Base-by-base conservation (phyloP, 140 eudicot species). In the Stevia rebaudiana region DNA sequence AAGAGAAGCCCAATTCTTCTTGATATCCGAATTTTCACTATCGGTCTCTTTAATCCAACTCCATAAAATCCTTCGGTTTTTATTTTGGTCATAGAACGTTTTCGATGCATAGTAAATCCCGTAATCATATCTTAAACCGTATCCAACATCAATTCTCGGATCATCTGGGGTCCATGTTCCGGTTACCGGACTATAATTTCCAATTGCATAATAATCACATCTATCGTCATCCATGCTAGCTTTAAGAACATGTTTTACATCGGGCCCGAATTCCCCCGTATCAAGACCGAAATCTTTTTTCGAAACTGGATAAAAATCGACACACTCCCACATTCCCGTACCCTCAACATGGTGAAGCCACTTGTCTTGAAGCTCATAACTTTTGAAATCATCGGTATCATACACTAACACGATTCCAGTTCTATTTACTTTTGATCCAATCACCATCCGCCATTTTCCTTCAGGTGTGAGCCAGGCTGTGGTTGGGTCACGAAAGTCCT, bases 271-370 rank as follows among this genome's bases (percentile, higher is more conserved):
- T 3, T 1, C 53, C 13, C 95, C 88, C 0, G 86, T 83, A 73
- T 89, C 97, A 5, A 89, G 74, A 54, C 85, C 97, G 13, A 49
- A 43, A 4, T 70, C 81, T 0, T 36, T 17, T 16, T 64, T 42
- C 5, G 97, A 85, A 52, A 89, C 86, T 5, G 97, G 97, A 80
- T 46, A 89, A 67, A 89, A 89, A 21, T 89, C 97, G 25, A 89
- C 91, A 42, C 97, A 89, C 54, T 89, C 95, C 97, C 95, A 88
- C 96, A 85, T 85, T 33, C 96, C 96, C 4, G 96, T 88, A 19
- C 81, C 88, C 16, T 47, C 40, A 1, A 86, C 95, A 0, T 63
- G 81, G 65, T 89, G 95, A 59, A 86, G 84, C 81, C 67, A 23
- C 1, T 49, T 68, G 11, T 74, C 58, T n/a, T 61, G 48, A 17